Evolutionary conservation across 768 basidiomycete genomes (phyloP), one percentile per base, ranked within the genome.

Genomic region (Lactifluus subvellereus): DNA sequence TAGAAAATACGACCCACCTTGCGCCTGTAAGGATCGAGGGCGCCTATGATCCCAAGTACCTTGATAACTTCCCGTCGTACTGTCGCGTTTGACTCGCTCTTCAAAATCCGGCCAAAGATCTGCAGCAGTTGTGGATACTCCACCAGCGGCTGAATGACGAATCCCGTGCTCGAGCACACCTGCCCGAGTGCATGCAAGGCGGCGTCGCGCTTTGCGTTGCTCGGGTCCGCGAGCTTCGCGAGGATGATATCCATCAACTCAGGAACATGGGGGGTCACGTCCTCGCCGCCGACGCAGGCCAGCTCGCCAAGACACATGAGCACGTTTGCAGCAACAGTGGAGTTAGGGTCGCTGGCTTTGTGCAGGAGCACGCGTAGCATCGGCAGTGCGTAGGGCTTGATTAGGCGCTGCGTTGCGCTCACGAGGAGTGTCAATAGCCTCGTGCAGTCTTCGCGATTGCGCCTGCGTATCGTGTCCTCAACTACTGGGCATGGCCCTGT

Each of bases 231-330:
- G 18, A 99, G 80, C 68, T 91, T 87, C 8, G 87, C 76, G 62
- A 98, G 87, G 71, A 98, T 90, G 50, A 97, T 86, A 54, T 86
- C 79, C 89, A 99, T 93, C 60, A 98, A 83, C 59, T 90, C 86
- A 0, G 88, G 84, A 22, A 98, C 88, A 68, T 93, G 85, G 6
- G 85, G 84, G 57, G 86, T 73, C 16, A 94, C 86, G 63, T 96
- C 95, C 71, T 98, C 95, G 48, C 94, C 97, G 10, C 92, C 94
- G 42, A 97, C 94, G 57, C 87, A 87, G 6, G 94, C 84, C 22
- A 99, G 81, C 74, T 98, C 95, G 27, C 97, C 97, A 3, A 98
- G 84, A 72, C 96, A 96, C 81, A 91, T 89, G 33, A 98, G 79
- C 60, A 98, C 89, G 67, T 94, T 88, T 2, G 96, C 89, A 0